Conservation (phyloP, 2,329 filamentous ascomycete species). For the Chaetothyriales sp. region DNA sequence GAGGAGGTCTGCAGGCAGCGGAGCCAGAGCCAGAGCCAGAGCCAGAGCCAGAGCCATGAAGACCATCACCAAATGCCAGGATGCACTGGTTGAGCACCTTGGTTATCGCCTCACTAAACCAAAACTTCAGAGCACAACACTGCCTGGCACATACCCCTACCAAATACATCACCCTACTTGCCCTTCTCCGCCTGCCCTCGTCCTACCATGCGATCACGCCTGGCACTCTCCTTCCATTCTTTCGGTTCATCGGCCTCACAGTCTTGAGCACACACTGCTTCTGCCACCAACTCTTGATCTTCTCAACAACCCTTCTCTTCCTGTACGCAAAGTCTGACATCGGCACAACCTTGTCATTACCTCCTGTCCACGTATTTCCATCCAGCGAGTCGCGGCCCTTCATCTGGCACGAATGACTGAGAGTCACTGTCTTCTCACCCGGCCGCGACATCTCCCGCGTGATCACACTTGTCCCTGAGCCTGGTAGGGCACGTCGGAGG, state of each 20-base stretch:
- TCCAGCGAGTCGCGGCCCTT: slow-evolving; percentile 4
- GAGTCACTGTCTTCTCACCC: not conserved
- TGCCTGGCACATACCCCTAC: not conserved
- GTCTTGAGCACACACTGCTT: slow-evolving; percentile 13
- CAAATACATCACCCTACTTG: not conserved
- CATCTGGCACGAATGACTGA: slow-evolving; percentile 6
- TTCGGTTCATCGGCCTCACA: slow-evolving; percentile 6
- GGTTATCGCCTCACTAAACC: not conserved
- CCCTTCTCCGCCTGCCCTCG: not conserved
- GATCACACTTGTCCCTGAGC: slow-evolving; percentile 3
- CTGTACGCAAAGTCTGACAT: slow-evolving; percentile 18
- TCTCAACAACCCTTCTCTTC: slow-evolving; percentile 15
- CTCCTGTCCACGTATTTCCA: slow-evolving; percentile 3
- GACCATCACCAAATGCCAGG: no score
- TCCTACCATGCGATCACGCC: not conserved
- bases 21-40: not conserved
- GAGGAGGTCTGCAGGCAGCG: not conserved
- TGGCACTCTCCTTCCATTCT: slow-evolving; percentile 3
- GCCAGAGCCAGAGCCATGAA: not conserved
- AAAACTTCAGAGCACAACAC: not conserved
- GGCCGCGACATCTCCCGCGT: slow-evolving; percentile 4
- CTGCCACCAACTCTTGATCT: slow-evolving; percentile 16
- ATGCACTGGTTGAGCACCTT: not conserved
- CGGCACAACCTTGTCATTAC: slow-evolving; percentile 1
- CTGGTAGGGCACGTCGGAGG: slow-evolving; percentile 9